Conservation (phyloP, 495 filamentous ascomycete species). For the Aspergillus campestris region DNA sequence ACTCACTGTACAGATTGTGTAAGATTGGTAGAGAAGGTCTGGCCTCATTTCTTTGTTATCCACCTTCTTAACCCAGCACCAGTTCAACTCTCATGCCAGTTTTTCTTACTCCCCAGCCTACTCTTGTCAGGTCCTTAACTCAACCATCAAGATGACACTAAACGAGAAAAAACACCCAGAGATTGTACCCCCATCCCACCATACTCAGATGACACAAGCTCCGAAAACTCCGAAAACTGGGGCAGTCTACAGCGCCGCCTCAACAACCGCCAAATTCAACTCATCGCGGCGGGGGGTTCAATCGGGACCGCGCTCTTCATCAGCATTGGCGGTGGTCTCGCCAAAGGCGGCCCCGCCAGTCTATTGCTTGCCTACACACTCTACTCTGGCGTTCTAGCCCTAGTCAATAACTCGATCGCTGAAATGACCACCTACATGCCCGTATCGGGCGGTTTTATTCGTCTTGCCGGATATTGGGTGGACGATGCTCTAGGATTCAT, state of each 20-base stretch:
- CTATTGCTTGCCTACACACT: conserved; percentile 36
- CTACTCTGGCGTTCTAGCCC: conserved; percentile 25
- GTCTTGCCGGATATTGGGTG: conserved; percentile 39
- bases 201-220: too few relatives aligned
- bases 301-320: conserved; percentile 26
- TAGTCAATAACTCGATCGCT: conserved; percentile 33
- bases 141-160: too few relatives aligned
- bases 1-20: too few relatives aligned
- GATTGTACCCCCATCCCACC: too few relatives aligned
- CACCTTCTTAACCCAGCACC: too few relatives aligned
- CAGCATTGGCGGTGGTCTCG: conserved; percentile 13
- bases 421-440: conserved; percentile 47
- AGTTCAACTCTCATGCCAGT: too few relatives aligned
- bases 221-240: too few relatives aligned
- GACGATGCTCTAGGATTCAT: conserved; percentile 47
- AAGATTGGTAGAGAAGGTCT: too few relatives aligned
- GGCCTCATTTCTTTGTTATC: too few relatives aligned
- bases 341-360: conserved; percentile 47
- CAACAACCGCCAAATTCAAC: conserved; percentile 17
- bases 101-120: too few relatives aligned
- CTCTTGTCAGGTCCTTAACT: too few relatives aligned
- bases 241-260: conserved; percentile 8
- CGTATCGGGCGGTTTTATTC: conserved; percentile 47
- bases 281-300: conserved; percentile 25
- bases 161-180: too few relatives aligned